These are phyloP conservation scores for Erythrophleum ivorense DNA, from an alignment of 331 rosid genomes.

Conservation along the genomic window DNA sequence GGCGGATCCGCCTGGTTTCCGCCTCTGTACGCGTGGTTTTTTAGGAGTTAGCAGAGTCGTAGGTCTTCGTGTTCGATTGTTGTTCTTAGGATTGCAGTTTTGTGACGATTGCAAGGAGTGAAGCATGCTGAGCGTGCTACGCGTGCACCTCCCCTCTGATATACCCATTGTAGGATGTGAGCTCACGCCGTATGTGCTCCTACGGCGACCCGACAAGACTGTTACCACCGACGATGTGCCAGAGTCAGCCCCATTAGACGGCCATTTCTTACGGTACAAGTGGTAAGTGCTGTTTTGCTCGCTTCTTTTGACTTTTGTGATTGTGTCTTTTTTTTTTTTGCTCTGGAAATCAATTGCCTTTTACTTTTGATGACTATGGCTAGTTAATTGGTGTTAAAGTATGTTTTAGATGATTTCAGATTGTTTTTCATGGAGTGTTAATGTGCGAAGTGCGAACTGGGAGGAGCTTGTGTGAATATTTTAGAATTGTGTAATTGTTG, in stretches of 20 bases:
- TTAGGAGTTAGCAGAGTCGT: conserved; percentile 40
- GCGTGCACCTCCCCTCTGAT: conserved; percentile 97
- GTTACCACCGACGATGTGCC: conserved; percentile 77
- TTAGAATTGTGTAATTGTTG: conserved; percentile 4
- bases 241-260: conserved; percentile 75
- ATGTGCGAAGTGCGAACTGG: conserved; percentile 12
- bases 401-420: background rate
- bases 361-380: background rate
- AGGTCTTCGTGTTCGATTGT: conserved; percentile 41
- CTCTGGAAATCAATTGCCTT: background rate
- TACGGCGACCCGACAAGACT: conserved; percentile 83
- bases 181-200: conserved; percentile 95
- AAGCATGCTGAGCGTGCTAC: conserved; percentile 99
- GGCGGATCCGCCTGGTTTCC: conserved; percentile 95
- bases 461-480: background rate
- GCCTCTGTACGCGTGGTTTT: conserved; percentile 48
- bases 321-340: background rate
- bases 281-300: conserved; percentile 63
- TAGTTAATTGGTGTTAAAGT: background rate
- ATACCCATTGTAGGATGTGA: conserved; percentile 99
- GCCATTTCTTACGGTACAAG: conserved; percentile 89
- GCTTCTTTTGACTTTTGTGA: background rate
- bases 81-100: conserved; percentile 48
- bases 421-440: conserved; percentile 18
- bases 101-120: conserved; percentile 56